A percentile compares a stretch with the other conserved stretches of the same genome.
These are phyloP conservation scores for Sclerotinia minor DNA, from an alignment of 2,329 filamentous ascomycete genomes.

Conservation along the genomic window DNA sequence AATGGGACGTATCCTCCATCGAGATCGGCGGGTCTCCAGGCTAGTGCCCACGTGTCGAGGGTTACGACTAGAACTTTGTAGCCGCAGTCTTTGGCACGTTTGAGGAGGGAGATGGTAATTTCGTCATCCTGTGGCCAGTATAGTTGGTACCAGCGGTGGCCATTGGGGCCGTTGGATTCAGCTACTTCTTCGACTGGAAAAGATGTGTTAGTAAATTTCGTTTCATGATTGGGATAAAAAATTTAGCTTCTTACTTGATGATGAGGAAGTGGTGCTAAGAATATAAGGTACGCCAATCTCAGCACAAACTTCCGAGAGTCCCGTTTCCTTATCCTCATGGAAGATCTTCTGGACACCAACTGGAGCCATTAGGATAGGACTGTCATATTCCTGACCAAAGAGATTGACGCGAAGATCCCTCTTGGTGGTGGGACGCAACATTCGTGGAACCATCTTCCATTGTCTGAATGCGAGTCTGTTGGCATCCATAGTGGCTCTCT, in stretches of 20 bases:
- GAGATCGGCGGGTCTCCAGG: conserved; percentile 68
- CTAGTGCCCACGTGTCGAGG: conserved; percentile 67
- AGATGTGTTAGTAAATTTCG: neutral
- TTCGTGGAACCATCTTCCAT: conserved; percentile 61
- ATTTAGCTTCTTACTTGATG: conserved; percentile 11
- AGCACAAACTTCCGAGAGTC: conserved; percentile 61
- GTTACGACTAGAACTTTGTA: conserved; percentile 70
- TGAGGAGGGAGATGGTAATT: conserved; percentile 63
- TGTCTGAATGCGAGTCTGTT: conserved; percentile 66
- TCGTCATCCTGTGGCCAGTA: conserved; percentile 71
- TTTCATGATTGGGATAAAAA: neutral
- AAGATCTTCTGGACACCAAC: conserved; percentile 69
- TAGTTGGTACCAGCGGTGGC: conserved; percentile 69
- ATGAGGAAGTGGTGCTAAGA: conserved; percentile 61
- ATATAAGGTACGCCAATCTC: conserved; percentile 64
- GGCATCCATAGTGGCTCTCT: conserved; percentile 60
- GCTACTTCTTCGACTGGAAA: conserved; percentile 68
- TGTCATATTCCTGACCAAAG: conserved; percentile 51
- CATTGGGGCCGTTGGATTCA: conserved; percentile 52
- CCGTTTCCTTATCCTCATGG: conserved; percentile 64
- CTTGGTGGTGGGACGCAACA: conserved; percentile 49
- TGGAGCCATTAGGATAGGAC: conserved; percentile 63
- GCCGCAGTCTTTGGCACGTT: conserved; percentile 60
- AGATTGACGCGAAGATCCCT: conserved; percentile 44
- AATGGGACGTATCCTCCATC: conserved; percentile 64